Evolutionary conservation across 176 grass and related monocot genomes (phyloP).

Genomic region (Hordeum marinum): DNA sequence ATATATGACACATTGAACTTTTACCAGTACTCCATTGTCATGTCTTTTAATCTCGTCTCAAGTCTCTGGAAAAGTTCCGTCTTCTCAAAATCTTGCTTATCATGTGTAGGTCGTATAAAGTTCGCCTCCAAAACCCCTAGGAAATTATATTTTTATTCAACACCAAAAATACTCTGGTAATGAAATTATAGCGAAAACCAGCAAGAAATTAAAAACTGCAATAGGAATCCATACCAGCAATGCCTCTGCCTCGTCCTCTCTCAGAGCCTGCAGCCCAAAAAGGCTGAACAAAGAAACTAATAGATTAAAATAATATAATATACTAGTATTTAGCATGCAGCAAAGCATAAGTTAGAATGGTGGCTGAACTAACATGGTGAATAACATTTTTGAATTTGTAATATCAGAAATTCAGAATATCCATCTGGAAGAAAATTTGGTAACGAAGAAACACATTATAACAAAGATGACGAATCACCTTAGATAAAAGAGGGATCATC

Average conservation of each 20-base stretch:
- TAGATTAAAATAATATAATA: background rate
- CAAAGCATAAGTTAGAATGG: background rate
- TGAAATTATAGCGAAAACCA: background rate
- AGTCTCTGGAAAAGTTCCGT: constrained; percentile 45
- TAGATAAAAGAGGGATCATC: background rate
- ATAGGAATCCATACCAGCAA: constrained; percentile 39
- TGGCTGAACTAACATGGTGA: background rate
- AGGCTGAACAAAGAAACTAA: constrained; percentile 38
- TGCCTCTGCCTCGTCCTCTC: background rate
- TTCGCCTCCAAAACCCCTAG: constrained; percentile 57
- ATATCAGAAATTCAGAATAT: constrained; percentile 3
- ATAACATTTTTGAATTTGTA: background rate
- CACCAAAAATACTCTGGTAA: background rate
- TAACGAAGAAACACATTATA: background rate
- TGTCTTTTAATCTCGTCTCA: constrained; percentile 48
- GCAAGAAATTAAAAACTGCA: background rate
- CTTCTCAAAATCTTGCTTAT: constrained; percentile 71
- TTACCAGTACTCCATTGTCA: constrained; percentile 50
- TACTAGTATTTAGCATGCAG: background rate
- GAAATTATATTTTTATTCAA: constrained; percentile 13
- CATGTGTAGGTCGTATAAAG: constrained; percentile 55
- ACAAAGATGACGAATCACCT: background rate
- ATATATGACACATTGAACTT: constrained; percentile 10
- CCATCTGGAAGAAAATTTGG: background rate
- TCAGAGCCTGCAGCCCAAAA: constrained; percentile 23